Base-by-base conservation (phyloP, 1,284 basidiomycete genomes). In the Caloboletus firmus region DNA sequence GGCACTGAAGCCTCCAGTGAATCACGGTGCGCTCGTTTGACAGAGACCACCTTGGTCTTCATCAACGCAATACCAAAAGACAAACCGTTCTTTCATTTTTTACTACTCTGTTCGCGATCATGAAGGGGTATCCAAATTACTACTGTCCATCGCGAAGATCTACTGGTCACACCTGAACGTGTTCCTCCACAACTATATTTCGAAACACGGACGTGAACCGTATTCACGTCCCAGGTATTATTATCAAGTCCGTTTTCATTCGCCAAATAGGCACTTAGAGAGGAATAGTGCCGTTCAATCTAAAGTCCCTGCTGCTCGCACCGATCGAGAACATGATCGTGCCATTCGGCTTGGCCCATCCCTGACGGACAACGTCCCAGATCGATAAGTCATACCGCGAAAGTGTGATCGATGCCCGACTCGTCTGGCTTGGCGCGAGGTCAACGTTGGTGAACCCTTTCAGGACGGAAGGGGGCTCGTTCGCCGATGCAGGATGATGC, bases 371-470 rank as follows among this genome's bases (percentile, higher is more conserved):
- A 0, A 73, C 76, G 62, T 85, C 81, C 83, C 83, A 86, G 53
- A 82, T 73, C 22, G 81, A 83, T 55, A 88, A 63, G 59, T 85
- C 83, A 59, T 87, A 82, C 30, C 84, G 76, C 17, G 85, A 84
- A 30, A 89, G 73, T n/a, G 72, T 74, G 62, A 89, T 78, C 0
- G 73, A 76, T 1, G 82, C 81, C 1, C 59, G 69, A 54, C 66
- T 68, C 13, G 70, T 78, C 57, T 82, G 67, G 0, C 80, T 81
- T 2, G 83, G 75, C 0, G 63, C 55, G 1, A 87, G 59, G 24
- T 76, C 76, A 11, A 84, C 68, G 56, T 84, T 74, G n/a, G 80
- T 82, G 69, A 89, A 89, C 5, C 87, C 87, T 62, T 79, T 82
- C 32, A 89, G 71, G 46, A 87, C 63, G 10, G 78, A 79, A 0